Evolutionary conservation across 148 eudicot species (phyloP).

Genomic region (Arbutus unedo): DNA sequence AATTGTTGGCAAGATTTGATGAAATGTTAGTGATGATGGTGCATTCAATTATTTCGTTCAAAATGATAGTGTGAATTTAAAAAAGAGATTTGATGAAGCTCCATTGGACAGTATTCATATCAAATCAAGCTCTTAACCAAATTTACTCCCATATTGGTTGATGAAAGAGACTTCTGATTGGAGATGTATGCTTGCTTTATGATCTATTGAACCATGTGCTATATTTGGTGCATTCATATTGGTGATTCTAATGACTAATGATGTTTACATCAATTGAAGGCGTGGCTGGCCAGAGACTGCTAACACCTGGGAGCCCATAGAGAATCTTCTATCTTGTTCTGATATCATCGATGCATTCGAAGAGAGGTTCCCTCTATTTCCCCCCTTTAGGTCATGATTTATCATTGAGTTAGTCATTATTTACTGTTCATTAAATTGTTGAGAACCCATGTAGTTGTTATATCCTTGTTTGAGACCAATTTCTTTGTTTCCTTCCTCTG

Average conservation of each 20-base stretch:
- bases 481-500: slow-evolving; percentile 17
- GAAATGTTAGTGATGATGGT: not conserved
- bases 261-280: slow-evolving; percentile 36
- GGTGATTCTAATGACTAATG: not conserved
- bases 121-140: not conserved
- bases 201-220: not conserved
- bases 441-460: not conserved
- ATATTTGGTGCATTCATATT: not conserved
- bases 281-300: slow-evolving; percentile 98
- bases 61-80: not conserved
- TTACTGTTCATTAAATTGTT: slow-evolving; percentile 3
- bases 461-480: not conserved
- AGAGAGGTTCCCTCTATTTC: slow-evolving; percentile 56
- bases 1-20: not conserved
- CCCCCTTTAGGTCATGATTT: slow-evolving; percentile 10
- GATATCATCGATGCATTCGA: slow-evolving; percentile 90
- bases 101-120: not conserved
- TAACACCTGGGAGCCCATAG: slow-evolving; percentile 96
- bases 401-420: slow-evolving; percentile 5
- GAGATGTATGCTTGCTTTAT: not conserved
- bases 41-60: not conserved
- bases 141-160: not conserved
- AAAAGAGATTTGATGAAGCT: not conserved
- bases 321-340: slow-evolving; percentile 66
- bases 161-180: not conserved